Evolutionary conservation across 129 eudicot genomes (phyloP).

Genomic region (Flaveria brownii): DNA sequence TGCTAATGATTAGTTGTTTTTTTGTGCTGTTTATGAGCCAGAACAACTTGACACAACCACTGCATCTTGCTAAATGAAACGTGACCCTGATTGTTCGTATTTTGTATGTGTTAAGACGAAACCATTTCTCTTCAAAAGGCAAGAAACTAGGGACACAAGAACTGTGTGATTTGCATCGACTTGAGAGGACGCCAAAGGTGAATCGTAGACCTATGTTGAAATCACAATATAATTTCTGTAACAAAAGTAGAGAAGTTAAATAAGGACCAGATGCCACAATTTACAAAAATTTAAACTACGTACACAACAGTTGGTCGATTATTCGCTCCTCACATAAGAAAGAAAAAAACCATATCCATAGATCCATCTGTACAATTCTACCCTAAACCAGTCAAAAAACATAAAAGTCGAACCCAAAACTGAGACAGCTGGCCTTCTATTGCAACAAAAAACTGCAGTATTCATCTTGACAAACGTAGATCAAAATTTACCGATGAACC

Average conservation of each 20-base stretch:
- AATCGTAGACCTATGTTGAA: too few species aligned
- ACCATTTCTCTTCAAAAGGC: too few species aligned
- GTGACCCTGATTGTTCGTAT: too few species aligned
- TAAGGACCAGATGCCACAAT: not conserved
- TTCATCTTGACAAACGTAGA: not conserved
- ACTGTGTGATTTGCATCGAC: too few species aligned
- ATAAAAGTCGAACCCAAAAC: slow-evolving; percentile 7
- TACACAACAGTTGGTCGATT: not conserved
- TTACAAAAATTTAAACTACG: not conserved
- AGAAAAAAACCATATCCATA: not conserved
- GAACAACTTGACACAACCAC: too few species aligned
- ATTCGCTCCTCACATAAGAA: not conserved
- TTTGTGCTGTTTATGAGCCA: too few species aligned
- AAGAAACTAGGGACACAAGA: too few species aligned
- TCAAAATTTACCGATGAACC: slow-evolving; percentile 1
- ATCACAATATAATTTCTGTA: not conserved
- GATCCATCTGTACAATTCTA: not conserved
- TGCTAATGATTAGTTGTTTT: too few species aligned
- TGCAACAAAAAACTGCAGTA: not conserved
- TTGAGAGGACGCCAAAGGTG: too few species aligned
- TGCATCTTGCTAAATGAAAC: too few species aligned
- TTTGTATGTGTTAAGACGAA: too few species aligned
- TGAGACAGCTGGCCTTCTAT: not conserved
- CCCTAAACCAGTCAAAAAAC: not conserved
- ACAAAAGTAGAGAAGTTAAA: not conserved